Evolutionary conservation across 2,329 filamentous ascomycete species (phyloP).

Genomic region (Cladosporium sp.): DNA sequence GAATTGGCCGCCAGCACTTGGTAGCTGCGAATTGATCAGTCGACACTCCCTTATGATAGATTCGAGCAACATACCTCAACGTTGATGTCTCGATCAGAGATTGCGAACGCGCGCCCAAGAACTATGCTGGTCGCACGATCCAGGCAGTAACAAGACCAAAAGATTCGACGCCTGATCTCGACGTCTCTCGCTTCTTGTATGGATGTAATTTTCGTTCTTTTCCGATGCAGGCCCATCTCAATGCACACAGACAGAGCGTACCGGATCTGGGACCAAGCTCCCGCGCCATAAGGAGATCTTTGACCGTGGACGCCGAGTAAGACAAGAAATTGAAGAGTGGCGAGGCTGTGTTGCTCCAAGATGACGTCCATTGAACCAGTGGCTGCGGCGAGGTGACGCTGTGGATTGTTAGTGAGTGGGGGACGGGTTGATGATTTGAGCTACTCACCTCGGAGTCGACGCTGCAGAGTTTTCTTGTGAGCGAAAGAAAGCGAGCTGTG

Average conservation of each 20-base stretch:
- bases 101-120: constrained; percentile 33
- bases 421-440: neutral
- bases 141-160: constrained; percentile 35
- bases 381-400: constrained; percentile 30
- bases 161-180: constrained; percentile 23
- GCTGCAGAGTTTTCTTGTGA: constrained; percentile 4
- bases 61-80: neutral
- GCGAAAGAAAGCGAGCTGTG: constrained; percentile 26
- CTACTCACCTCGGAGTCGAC: constrained; percentile 5
- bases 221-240: constrained; percentile 31
- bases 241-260: constrained; percentile 31
- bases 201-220: neutral
- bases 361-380: constrained; percentile 30
- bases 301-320: constrained; percentile 33
- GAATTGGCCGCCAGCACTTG: constrained; percentile 9
- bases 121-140: constrained; percentile 33
- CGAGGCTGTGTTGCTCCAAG: constrained; percentile 27
- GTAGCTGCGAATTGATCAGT: neutral
- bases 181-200: constrained; percentile 1
- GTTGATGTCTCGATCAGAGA: constrained; percentile 28
- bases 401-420: constrained; percentile 16
- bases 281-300: constrained; percentile 33
- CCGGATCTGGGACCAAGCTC: constrained; percentile 33
- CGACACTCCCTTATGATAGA: neutral
- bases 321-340: constrained; percentile 31